A percentile compares a stretch with the other conserved stretches of the same genome.
These are phyloP conservation scores for Epichloe glyceriae DNA, from an alignment of 2,329 filamentous ascomycete species.

Conservation along the genomic window DNA sequence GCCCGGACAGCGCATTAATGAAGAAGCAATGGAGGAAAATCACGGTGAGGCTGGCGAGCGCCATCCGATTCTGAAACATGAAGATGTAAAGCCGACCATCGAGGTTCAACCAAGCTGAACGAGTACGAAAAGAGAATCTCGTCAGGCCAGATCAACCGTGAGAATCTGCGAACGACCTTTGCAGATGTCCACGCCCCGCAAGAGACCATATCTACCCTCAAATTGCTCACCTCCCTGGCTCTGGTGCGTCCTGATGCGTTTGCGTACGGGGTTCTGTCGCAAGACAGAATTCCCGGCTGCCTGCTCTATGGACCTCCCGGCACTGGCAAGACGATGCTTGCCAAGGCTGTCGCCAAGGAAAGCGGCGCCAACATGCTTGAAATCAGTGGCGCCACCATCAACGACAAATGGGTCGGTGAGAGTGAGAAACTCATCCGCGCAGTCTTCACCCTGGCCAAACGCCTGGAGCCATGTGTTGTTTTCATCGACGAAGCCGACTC, in stretches of 20 bases:
- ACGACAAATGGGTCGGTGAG: slow-evolving; percentile 93
- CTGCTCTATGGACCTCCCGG: slow-evolving; percentile 82
- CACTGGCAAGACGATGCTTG: slow-evolving; percentile 59
- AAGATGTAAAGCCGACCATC: slow-evolving; percentile 16
- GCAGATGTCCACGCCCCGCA: slow-evolving; percentile 69
- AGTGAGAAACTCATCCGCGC: slow-evolving; percentile 93
- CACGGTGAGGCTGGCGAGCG: slow-evolving; percentile 14
- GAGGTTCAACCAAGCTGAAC: slow-evolving; percentile 39
- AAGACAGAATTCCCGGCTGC: slow-evolving; percentile 80
- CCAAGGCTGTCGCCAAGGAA: slow-evolving; percentile 56
- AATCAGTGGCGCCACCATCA: slow-evolving; percentile 79
- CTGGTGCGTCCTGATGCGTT: slow-evolving; percentile 88
- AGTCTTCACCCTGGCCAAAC: slow-evolving; percentile 82
- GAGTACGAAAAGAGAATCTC: slow-evolving; percentile 74
- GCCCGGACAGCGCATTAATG: slow-evolving; percentile 17
- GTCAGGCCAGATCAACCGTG: slow-evolving; percentile 66
- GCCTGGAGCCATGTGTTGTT: slow-evolving; percentile 81
- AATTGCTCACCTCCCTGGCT: slow-evolving; percentile 78
- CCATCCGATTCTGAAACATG: slow-evolving; percentile 12
- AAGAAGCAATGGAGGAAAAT: slow-evolving; percentile 16
- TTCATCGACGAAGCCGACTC: slow-evolving; percentile 97
- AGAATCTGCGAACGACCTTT: slow-evolving; percentile 78
- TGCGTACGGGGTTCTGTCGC: slow-evolving; percentile 82
- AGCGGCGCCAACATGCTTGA: slow-evolving; percentile 66
- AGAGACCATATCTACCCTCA: slow-evolving; percentile 76